phyloP scores from a whole-genome alignment of 331 rosid species.

The Pyracantha coccinea region DNA sequence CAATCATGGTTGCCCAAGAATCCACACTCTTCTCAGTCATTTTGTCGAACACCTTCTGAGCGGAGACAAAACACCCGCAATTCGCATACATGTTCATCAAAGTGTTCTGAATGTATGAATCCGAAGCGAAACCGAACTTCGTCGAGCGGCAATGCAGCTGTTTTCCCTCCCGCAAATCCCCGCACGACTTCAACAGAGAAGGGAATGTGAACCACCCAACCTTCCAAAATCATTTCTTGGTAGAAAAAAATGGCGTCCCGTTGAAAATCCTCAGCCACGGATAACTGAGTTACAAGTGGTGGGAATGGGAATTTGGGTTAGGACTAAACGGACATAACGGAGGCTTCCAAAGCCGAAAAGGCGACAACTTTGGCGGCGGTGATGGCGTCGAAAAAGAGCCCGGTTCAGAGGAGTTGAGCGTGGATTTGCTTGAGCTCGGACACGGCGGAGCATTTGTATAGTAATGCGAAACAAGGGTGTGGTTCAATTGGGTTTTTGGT shows the following conservation, averaged over 20 bases:
- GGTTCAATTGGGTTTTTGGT: constrained; percentile 6
- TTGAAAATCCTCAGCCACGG: constrained; percentile 2
- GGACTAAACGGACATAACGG: constrained; percentile 7
- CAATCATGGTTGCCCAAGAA: constrained; percentile 23
- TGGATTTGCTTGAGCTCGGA: constrained; percentile 23
- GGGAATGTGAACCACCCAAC: constrained; percentile 14
- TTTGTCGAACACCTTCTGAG: constrained; percentile 10
- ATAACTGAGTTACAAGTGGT: constrained; percentile 16
- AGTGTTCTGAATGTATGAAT: constrained; percentile 16
- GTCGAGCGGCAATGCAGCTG: constrained; percentile 15
- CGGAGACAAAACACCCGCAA: constrained; percentile 11
- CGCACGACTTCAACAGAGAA: constrained; percentile 12
- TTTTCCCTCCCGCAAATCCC: constrained; percentile 7
- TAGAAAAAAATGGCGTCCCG: constrained; percentile 4
- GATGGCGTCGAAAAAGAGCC: constrained; percentile 19
- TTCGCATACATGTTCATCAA: constrained; percentile 8
- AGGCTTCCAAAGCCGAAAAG: constrained; percentile 8
- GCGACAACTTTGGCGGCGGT: constrained; percentile 10
- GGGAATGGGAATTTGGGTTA: constrained; percentile 15
- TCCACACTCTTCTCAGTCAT: constrained; percentile 13
- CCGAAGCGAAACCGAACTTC: constrained; percentile 16
- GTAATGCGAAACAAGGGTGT: constrained; percentile 10
- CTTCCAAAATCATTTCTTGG: constrained; percentile 1
- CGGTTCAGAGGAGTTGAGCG: constrained; percentile 14
- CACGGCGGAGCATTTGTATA: constrained; percentile 11